phyloP scores from a whole-genome alignment of 2,329 filamentous ascomycete genomes.

The Sporothrix globosa region DNA sequence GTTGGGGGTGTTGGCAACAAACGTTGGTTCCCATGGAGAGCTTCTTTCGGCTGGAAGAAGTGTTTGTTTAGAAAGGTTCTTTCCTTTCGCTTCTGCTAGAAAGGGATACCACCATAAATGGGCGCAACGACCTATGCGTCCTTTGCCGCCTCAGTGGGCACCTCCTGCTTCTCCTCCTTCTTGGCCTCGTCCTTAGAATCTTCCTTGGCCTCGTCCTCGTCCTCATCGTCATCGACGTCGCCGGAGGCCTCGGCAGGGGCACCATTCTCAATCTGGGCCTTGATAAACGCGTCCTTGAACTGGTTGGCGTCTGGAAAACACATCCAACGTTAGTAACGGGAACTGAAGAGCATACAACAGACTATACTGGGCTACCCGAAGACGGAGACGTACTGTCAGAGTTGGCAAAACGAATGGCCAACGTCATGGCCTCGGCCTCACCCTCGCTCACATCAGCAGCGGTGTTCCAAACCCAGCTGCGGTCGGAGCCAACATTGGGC shows the following conservation, averaged over 20 bases:
- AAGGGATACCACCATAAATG: not conserved
- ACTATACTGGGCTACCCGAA: not conserved
- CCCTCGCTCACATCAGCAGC: slow-evolving; percentile 97
- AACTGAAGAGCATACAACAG: not conserved
- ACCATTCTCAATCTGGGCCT: slow-evolving; percentile 96
- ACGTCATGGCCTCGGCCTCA: slow-evolving; percentile 91
- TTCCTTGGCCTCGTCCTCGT: slow-evolving; percentile 41
- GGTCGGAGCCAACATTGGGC: slow-evolving; percentile 96
- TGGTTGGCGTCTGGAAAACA: slow-evolving; percentile 76
- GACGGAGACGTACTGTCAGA: slow-evolving; percentile 75
- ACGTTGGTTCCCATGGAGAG: not conserved
- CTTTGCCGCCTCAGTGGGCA: slow-evolving; percentile 28
- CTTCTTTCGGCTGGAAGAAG: not conserved
- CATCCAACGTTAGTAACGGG: slow-evolving; percentile 39
- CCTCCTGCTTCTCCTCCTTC: slow-evolving; percentile 39
- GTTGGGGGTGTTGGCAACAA: not conserved
- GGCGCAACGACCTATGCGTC: slow-evolving; percentile 24
- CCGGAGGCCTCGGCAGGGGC: slow-evolving; percentile 65
- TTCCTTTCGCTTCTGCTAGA: slow-evolving; percentile 17
- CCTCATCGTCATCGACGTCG: slow-evolving; percentile 37
- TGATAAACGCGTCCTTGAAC: slow-evolving; percentile 97
- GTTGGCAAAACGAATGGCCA: slow-evolving; percentile 97
- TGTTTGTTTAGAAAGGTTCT: not conserved
- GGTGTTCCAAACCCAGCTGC: slow-evolving; percentile 99
- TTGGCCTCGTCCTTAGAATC: slow-evolving; percentile 39